Percentiles rank a stretch among this genome's conserved stretches.
Evolutionary conservation across 1,139 yeast species (phyloP).

Genomic region (Wickerhamiella pararugosa): DNA sequence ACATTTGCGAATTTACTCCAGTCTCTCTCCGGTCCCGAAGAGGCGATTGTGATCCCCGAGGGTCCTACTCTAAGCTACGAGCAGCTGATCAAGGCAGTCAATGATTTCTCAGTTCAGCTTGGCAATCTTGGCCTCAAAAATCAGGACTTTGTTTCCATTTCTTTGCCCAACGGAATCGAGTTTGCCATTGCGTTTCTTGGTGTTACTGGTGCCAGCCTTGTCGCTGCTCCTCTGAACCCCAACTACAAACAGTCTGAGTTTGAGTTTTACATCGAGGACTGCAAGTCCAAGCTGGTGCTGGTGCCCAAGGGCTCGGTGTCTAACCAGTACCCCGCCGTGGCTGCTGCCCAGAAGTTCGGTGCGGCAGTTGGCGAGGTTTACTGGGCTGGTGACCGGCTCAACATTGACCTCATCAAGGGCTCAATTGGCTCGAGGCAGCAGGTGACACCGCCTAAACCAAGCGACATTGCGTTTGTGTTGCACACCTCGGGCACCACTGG

Average conservation of each 20-base stretch:
- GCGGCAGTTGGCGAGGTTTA: constrained; percentile 37
- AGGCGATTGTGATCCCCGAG: constrained; percentile 20
- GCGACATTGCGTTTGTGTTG: constrained; percentile 44
- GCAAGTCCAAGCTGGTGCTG: constrained; percentile 38
- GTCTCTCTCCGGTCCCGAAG: neutral
- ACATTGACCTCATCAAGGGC: constrained; percentile 17
- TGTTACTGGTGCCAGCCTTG: constrained; percentile 36
- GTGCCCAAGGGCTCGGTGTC: constrained; percentile 36
- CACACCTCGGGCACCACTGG: constrained; percentile 66
- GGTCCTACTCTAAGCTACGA: constrained; percentile 21
- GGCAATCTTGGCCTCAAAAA: constrained; percentile 19
- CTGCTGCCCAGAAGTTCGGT: constrained; percentile 34
- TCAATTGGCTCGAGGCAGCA: constrained; percentile 4
- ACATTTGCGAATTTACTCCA: too few species aligned
- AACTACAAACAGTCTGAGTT: constrained; percentile 44
- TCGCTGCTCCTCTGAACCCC: constrained; percentile 54
- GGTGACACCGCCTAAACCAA: constrained; percentile 21
- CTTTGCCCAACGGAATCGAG: constrained; percentile 45
- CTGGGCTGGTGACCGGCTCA: constrained; percentile 25
- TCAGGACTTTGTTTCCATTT: constrained; percentile 42
- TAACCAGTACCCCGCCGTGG: constrained; percentile 30
- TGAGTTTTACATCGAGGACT: constrained; percentile 45
- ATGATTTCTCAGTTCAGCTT: constrained; percentile 19
- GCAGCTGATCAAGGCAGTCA: constrained; percentile 17
- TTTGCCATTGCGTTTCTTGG: constrained; percentile 40